Evolutionary conservation across 371 early-diverging fungal genomes (phyloP).

Genomic region (Apophysomyces variabilis): DNA sequence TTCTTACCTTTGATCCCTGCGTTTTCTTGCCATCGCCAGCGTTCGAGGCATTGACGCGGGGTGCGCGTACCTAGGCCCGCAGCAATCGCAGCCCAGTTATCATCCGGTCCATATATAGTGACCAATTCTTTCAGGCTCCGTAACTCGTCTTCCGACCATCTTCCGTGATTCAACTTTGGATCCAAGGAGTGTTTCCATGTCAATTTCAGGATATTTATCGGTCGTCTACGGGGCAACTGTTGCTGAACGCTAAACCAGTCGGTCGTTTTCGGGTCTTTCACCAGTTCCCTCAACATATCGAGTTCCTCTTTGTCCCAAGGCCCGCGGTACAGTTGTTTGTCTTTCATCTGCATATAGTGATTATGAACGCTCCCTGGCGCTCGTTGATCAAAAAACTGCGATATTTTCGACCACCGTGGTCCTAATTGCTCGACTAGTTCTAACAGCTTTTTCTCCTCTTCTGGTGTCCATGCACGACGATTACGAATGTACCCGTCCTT

Average conservation of each 20-base stretch:
- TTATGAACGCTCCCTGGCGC: slow-evolving; percentile 19
- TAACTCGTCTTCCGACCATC: slow-evolving; percentile 39
- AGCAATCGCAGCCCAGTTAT: slow-evolving; percentile 29
- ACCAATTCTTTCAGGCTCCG: slow-evolving; percentile 21
- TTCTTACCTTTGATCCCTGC: slow-evolving; percentile 17
- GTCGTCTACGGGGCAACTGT: slow-evolving; percentile 27
- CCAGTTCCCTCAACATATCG: slow-evolving; percentile 15
- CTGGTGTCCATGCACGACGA: slow-evolving; percentile 19
- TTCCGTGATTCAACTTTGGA: slow-evolving; percentile 37
- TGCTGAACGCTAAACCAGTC: slow-evolving; percentile 32
- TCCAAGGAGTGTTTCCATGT: slow-evolving; percentile 35
- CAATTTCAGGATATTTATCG: slow-evolving; percentile 22
- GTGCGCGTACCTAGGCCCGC: slow-evolving; percentile 29
- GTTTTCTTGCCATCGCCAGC: slow-evolving; percentile 43
- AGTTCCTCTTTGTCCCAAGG: slow-evolving; percentile 42
- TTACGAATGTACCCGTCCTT: slow-evolving; percentile 9
- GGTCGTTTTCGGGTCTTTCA: slow-evolving; percentile 13
- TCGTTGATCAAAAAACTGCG: slow-evolving; percentile 28
- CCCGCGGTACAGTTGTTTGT: slow-evolving; percentile 16
- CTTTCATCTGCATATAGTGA: slow-evolving; percentile 22
- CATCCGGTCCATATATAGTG: slow-evolving; percentile 12
- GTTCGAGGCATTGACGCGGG: slow-evolving; percentile 42
- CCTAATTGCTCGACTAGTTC: slow-evolving; percentile 5
- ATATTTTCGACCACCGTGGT: slow-evolving; percentile 15
- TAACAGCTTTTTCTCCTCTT: slow-evolving; percentile 16